These are phyloP conservation scores for Phytophthora hibernalis DNA, from an alignment of 352 stramenopile species.

Conservation along the genomic window DNA sequence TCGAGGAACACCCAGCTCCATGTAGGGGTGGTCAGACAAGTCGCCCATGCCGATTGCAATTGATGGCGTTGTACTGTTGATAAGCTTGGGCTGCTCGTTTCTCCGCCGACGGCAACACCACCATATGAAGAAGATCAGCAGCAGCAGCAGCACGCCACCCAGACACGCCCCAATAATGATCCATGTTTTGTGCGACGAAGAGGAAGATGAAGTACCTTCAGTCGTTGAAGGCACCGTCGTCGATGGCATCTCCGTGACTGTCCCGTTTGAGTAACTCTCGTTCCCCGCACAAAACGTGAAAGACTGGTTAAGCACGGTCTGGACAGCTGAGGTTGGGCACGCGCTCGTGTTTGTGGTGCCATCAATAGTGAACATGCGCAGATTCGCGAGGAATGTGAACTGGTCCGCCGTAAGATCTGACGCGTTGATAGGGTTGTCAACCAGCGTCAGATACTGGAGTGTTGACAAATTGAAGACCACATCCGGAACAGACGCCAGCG, in stretches of 20 bases:
- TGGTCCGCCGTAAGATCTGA: conserved; percentile 53
- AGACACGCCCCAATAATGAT: conserved; percentile 53
- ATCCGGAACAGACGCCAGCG: conserved; percentile 47
- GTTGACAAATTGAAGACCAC: conserved; percentile 65
- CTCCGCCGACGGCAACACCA: conserved; percentile 46
- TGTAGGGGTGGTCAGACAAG: conserved; percentile 64
- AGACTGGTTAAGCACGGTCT: conserved; percentile 53
- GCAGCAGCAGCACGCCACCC: conserved; percentile 41
- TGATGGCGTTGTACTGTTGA: conserved; percentile 54
- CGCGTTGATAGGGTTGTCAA: conserved; percentile 62
- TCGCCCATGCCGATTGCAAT: conserved; percentile 69
- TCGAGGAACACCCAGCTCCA: conserved; percentile 49
- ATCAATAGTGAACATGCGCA: conserved; percentile 59
- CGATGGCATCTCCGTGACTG: conserved; percentile 22
- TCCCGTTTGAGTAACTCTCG: conserved; percentile 28
- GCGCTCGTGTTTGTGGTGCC: conserved; percentile 56
- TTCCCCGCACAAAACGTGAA: conserved; percentile 64
- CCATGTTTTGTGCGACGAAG: conserved; percentile 52
- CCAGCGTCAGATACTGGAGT: conserved; percentile 56
- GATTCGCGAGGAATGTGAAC: conserved; percentile 62
- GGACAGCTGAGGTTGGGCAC: conserved; percentile 54
- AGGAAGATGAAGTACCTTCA: conserved; percentile 24
- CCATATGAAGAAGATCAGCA: conserved; percentile 45
- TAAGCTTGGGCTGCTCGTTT: conserved; percentile 57
- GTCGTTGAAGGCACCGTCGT: conserved; percentile 23